Evolutionary conservation across 495 filamentous ascomycete species (phyloP).

Genomic region (Lichenothelia convexa): DNA sequence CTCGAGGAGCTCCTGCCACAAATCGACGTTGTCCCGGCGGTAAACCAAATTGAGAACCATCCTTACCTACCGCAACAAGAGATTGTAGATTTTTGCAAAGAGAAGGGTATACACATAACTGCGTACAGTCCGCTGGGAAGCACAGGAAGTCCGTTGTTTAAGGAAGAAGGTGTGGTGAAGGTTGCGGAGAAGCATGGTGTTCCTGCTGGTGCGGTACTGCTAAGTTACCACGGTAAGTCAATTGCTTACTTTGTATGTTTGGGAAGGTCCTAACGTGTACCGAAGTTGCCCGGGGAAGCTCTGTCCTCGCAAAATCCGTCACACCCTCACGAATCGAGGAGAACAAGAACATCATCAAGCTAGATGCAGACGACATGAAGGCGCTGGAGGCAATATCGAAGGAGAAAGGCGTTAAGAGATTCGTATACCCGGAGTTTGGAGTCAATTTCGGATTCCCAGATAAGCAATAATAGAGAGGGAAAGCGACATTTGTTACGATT

Average conservation of each 20-base stretch:
- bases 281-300: constrained; percentile 55
- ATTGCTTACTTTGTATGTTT: not conserved
- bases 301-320: constrained; percentile 66
- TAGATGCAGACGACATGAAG: constrained; percentile 47
- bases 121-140: constrained; percentile 54
- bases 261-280: constrained; percentile 8
- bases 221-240: constrained; percentile 56
- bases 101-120: constrained; percentile 28
- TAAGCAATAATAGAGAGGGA: too few relatives aligned
- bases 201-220: constrained; percentile 39
- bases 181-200: constrained; percentile 53
- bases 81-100: constrained; percentile 40
- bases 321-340: constrained; percentile 55
- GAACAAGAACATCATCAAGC: constrained; percentile 49
- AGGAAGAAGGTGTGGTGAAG: constrained; percentile 45
- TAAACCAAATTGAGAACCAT: constrained; percentile 87
- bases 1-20: constrained; percentile 54
- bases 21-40: constrained; percentile 51
- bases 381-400: constrained; percentile 41
- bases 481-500: too few relatives aligned
- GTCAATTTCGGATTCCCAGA: constrained; percentile 64
- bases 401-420: constrained; percentile 44
- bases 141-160: constrained; percentile 56
- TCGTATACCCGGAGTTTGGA: constrained; percentile 64
- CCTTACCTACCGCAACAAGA: constrained; percentile 71